Conservation (phyloP, 768 basidiomycete species). For the Kwoniella sp. region DNA sequence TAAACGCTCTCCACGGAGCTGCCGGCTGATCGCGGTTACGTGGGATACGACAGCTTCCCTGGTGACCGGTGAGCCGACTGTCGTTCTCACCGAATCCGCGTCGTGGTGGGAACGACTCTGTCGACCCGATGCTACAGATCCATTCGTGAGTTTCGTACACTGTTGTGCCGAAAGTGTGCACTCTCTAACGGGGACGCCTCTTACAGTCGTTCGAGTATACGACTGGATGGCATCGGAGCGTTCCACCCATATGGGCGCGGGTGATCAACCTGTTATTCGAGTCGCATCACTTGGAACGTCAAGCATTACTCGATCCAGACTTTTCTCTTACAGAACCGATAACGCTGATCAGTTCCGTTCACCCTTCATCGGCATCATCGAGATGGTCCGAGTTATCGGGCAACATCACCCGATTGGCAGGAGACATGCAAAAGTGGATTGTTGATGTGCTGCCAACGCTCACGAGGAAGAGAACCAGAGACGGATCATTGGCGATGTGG, state of each 20-base stretch:
- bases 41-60: neutral
- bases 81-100: constrained; percentile 10
- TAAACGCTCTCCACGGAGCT: neutral
- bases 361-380: neutral
- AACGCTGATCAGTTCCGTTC: neutral
- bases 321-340: constrained; percentile 3
- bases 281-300: constrained; percentile 11
- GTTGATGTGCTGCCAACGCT: constrained; percentile 2
- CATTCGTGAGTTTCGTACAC: neutral
- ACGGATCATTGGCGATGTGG: constrained; percentile 27
- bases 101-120: constrained; percentile 17
- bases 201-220: constrained; percentile 17
- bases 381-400: neutral
- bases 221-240: constrained; percentile 14
- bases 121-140: neutral
- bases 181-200: no score
- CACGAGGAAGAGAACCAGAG: constrained; percentile 7
- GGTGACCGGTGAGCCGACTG: constrained; percentile 11
- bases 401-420: constrained; percentile 3
- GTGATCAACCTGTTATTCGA: constrained; percentile 16
- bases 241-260: constrained; percentile 9
- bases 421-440: constrained; percentile 11
- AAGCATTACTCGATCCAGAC: constrained; percentile 14
- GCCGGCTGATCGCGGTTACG: neutral
- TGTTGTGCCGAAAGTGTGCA: no score